Evolutionary conservation across 2,329 filamentous ascomycete species (phyloP), one percentile per base, ranked within the genome.

Genomic region (Fusarium mangiferae): DNA sequence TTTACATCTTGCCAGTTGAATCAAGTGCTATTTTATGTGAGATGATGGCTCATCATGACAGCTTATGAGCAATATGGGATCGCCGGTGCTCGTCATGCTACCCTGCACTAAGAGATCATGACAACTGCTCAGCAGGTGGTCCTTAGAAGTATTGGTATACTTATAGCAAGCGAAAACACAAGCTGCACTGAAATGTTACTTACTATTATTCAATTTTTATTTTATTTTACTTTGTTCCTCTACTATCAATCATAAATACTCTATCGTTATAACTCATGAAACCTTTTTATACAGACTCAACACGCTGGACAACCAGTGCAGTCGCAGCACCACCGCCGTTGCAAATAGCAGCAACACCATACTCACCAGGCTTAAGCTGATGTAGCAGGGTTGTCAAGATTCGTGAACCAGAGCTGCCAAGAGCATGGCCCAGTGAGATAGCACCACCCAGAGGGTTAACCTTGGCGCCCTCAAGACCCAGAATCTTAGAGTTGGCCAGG

Each of bases 241-340:
- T 36, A 38, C 30, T 39, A 26, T 9, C n/a, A 44, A 30, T 55
- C 28, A 26, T 44, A 39, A 46, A 59, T 38, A 30, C 41, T 48
- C 28, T 45, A 39, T 57, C 28, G 42, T 66, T 18, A 39, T 42
- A 18, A 9, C 18, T 44, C 35, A 58, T 52, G 9, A 28, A 28
- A 3, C 51, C 67, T 42, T 66, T 62, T 80, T 80, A 90, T 62
- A 88, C 87, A 56, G 84, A 85, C 73, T 93, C 92, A 75, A 96
- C 88, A 77, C 91, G 91, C 84, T 98, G 95, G 62, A 99, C 94
- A 55, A 98, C 94, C 80, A 98, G 88, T 1, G 95, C 96, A 15
- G 94, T 96, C 3, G 96, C 94, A 20, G 95, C 96, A 68, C 96
- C 96, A 46, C 96, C 96, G 51, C 96, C 96, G 79, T 99, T 99